These are phyloP conservation scores for Leccinum aurantiacum DNA, from an alignment of 768 basidiomycete species.

Conservation along the genomic window DNA sequence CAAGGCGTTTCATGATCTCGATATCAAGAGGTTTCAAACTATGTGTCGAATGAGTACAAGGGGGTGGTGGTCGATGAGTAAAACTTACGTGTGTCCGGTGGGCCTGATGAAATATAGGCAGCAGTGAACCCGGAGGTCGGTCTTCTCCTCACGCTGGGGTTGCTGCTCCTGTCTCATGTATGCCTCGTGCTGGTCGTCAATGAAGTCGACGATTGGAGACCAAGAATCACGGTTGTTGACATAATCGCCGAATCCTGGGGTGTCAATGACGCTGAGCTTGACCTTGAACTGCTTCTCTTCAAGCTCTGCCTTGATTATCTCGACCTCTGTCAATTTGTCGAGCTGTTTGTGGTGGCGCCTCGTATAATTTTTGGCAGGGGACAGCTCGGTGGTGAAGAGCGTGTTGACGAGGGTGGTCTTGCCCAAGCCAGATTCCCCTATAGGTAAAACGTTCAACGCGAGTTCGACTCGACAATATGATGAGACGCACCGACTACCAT, in stretches of 20 bases:
- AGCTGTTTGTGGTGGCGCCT: conserved; percentile 92
- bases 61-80: background rate
- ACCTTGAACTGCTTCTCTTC: conserved; percentile 99
- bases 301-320: conserved; percentile 98
- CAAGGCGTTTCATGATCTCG: conserved; percentile 99
- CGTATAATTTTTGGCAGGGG: conserved; percentile 85
- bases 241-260: conserved; percentile 99
- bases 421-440: conserved; percentile 95
- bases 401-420: conserved; percentile 99
- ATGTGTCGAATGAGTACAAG: conserved; percentile 8
- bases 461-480: background rate
- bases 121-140: conserved; percentile 92
- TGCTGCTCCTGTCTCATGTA: conserved; percentile 99
- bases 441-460: background rate
- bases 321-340: conserved; percentile 97
- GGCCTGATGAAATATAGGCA: conserved; percentile 97
- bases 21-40: conserved; percentile 95
- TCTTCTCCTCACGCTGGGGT: conserved; percentile 92
- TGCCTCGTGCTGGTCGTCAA: conserved; percentile 92
- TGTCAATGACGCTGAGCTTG: conserved; percentile 98
- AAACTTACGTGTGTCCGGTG: conserved; percentile 89
- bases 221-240: conserved; percentile 99
- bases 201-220: conserved; percentile 98
- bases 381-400: conserved; percentile 96
- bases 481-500: conserved; percentile 87